These are phyloP conservation scores for Coemansia sp. DNA, from an alignment of 192 early-diverging fungal genomes.

Conservation along the genomic window DNA sequence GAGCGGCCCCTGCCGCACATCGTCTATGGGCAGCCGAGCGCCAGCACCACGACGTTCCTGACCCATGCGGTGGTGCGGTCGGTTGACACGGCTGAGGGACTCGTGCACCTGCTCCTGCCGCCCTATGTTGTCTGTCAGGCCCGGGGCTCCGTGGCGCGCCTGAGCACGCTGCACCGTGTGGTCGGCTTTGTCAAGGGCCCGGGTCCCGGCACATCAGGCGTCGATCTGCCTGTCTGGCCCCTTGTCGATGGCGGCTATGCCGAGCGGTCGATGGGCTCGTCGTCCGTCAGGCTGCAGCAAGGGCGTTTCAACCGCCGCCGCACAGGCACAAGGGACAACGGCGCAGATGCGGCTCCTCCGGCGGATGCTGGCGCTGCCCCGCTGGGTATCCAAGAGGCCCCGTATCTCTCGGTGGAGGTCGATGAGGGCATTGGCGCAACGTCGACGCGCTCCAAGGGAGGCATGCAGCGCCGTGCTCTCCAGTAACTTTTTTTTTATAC, in stretches of 20 bases:
- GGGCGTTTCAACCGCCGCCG: not conserved
- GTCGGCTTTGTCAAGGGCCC: constrained; percentile 45
- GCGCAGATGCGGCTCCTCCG: not conserved
- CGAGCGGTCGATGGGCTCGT: constrained; percentile 41
- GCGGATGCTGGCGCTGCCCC: not conserved
- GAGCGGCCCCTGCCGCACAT: constrained; percentile 36
- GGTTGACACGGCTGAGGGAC: constrained; percentile 58
- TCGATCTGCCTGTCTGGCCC: constrained; percentile 39
- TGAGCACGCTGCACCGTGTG: constrained; percentile 21
- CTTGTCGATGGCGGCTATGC: constrained; percentile 44
- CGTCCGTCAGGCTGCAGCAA: not conserved
- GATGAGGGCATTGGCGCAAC: constrained; percentile 48
- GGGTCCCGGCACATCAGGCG: constrained; percentile 22
- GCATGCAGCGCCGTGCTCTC: constrained; percentile 27
- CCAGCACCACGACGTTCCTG: constrained; percentile 55
- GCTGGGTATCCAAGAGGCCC: constrained; percentile 45
- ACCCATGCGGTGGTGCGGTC: constrained; percentile 68
- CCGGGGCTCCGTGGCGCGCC: too few relatives aligned
- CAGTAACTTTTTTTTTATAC: constrained; percentile 7
- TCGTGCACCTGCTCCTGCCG: constrained; percentile 59
- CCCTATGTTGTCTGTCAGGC: constrained; percentile 22
- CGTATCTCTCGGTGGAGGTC: constrained; percentile 41
- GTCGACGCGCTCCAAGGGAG: constrained; percentile 19
- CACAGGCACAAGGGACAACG: not conserved
- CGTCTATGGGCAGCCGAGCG: constrained; percentile 39